Base-by-base conservation (phyloP, 495 filamentous ascomycete genomes). In the Penicillium cataractarum region DNA sequence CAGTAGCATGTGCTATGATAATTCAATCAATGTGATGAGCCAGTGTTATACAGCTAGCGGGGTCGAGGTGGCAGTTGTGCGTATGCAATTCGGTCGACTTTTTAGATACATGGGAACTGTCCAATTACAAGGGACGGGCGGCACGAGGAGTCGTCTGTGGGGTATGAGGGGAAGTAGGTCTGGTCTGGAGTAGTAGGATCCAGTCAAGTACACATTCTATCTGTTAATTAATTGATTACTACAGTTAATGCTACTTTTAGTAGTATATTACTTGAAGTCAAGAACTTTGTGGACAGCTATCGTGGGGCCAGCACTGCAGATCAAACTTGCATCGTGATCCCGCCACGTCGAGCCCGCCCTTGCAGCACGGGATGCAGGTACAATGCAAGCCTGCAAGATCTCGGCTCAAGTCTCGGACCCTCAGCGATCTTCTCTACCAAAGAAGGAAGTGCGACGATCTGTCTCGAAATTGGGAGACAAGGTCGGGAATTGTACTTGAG, bases 331-430 rank as follows among this genome's bases (percentile, higher is more conserved):
- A 15, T 17, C 4, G 46, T 24, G 46, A 24, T 46, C 46, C 24
- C 29, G 46, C 46, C 46, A 50, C 46, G 46, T 27, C 22, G 22
- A 19, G 46, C 46, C 46, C 13, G 22, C 46, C 22, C 46, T 27
- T 50, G 46, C 46, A 50, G 46, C 46, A 6, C 46, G 8, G 3
- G 46, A 50, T 29, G 46, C 46, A 50, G 46, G 46, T 50, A 50
- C 46, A 26, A 50, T 50, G 46, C 46, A 50, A 27, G n/a, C 15
- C 15, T 50, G 46, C 46, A 50, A 27, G n/a, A 27, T 26, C 13
- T n/a, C 12, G 12, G 26, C 13, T 22, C 21, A 46, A 46, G 42
- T 39, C 35, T 39, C 13, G 17, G 2, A 3, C 35, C 35, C 35
- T 39, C 35, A 17, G 35, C 35, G 35, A 39, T 39, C 35, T 39